Base-by-base conservation (phyloP, 805 yeast genomes). In the Candida caryicola region DNA sequence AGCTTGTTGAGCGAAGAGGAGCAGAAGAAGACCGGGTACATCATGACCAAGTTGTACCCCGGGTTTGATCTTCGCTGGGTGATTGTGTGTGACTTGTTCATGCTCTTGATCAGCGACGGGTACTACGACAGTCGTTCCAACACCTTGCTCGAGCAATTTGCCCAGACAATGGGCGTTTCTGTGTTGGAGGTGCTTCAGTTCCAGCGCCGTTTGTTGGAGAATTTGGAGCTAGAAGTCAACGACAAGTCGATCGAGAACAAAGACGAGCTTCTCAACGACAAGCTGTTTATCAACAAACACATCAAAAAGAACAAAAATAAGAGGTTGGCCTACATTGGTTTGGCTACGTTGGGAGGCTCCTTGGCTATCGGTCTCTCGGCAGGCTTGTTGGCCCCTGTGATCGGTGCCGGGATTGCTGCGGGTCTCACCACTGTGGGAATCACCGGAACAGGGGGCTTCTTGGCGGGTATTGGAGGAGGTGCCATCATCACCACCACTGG, bases 381-480 rank as follows among this genome's bases (percentile, higher is more conserved):
- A 6, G 99, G 99, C 5, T 62, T 93, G 31, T 66, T 93, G 31
- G 99, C 99, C 0, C 99, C 99, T 0, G 95, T 95, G 2, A 95
- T 93, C 53, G 98, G 98, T 35, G 98, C 98, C 1, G 99, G 99
- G 53, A 56, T 93, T 19, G 99, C 98, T 2, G 98, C 98, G 3
- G 99, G 98, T 12, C 69, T 93, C 29, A 82, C 97, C 1, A 93
- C 99, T 0, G 79, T 91, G 16, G 99, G 99, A 23, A 85, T 95
- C 16, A 72, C 86, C 1, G 98, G 99, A n/a, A 88, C 98, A 0
- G 64, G 88, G 12, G 87, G 95, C 1, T 93, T 93, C 49, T 67
- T 93, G 23, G 97, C 97, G 0, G 98, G 99, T 36, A 86, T 91
- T 2, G 99, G 96, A 23, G 99, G 99, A 34, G 86, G 97, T 5